These are phyloP conservation scores for Juncus effusus DNA, from an alignment of 176 grass and related monocot genomes.

Conservation along the genomic window DNA sequence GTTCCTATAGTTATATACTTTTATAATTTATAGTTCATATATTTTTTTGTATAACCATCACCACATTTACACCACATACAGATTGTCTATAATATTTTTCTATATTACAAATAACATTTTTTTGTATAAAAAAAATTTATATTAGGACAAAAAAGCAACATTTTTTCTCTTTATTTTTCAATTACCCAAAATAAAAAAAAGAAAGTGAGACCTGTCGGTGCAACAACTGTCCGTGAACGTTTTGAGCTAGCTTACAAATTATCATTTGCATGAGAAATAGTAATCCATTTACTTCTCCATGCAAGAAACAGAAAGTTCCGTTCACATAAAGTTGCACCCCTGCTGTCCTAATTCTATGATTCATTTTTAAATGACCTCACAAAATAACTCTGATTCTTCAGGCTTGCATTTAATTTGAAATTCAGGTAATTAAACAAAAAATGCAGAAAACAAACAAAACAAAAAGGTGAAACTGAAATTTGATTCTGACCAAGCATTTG, in stretches of 20 bases:
- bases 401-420: too few relatives aligned
- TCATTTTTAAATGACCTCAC: neutral
- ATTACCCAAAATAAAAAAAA: too few relatives aligned
- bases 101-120: too few relatives aligned
- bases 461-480: conserved; percentile 8
- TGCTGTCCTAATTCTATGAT: neutral
- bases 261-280: conserved; percentile 7
- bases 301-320: conserved; percentile 4
- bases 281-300: neutral
- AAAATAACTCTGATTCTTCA: too few relatives aligned
- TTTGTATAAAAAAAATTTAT: too few relatives aligned
- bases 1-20: too few relatives aligned
- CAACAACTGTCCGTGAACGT: conserved; percentile 20
- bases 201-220: neutral
- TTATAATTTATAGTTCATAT: too few relatives aligned
- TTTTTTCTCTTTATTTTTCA: neutral
- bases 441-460: conserved; percentile 7
- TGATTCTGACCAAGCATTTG: conserved; percentile 22
- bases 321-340: neutral
- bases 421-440: neutral
- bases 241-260: conserved; percentile 13
- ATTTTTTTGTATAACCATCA: too few relatives aligned
- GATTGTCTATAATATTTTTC: too few relatives aligned
- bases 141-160: neutral
- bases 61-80: too few relatives aligned